phyloP scores from a whole-genome alignment of 139 green algal species.

The Auxenochlorella pyrenoidosa region DNA sequence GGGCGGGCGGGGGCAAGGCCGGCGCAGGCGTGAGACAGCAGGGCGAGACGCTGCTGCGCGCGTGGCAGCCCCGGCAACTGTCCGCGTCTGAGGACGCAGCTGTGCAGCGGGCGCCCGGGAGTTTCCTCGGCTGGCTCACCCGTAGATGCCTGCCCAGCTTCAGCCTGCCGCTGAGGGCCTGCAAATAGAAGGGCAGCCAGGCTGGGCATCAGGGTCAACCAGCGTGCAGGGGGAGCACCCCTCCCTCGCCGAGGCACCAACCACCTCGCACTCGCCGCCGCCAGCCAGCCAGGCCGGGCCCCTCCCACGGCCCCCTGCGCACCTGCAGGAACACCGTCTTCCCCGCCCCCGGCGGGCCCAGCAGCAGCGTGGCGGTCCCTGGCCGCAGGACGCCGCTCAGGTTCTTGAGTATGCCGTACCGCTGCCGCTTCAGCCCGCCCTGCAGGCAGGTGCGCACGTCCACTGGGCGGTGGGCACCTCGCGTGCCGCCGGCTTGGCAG shows the following conservation, averaged over 20 bases:
- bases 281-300: too few species aligned
- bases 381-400: slow-evolving; percentile 37
- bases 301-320: background rate
- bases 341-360: slow-evolving; percentile 72
- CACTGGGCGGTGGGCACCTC: too few species aligned
- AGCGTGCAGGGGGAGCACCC: too few species aligned
- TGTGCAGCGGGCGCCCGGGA: too few species aligned
- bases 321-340: slow-evolving; percentile 73
- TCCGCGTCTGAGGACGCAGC: too few species aligned
- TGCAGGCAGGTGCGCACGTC: slow-evolving; percentile 17
- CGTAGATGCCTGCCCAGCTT: background rate
- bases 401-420: slow-evolving; percentile 25
- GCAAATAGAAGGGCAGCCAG: slow-evolving; percentile 25
- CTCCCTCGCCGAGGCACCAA: too few species aligned
- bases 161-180: slow-evolving; percentile 66
- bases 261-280: too few species aligned
- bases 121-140: background rate
- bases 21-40: background rate
- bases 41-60: too few species aligned
- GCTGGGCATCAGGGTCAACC: too few species aligned
- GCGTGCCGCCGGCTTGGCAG: too few species aligned
- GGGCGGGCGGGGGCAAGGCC: background rate
- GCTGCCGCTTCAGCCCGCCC: slow-evolving; percentile 18
- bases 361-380: slow-evolving; percentile 51
- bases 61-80: too few species aligned